Conservation (phyloP, 345 rosid species). For the Noccaea bulbosa region DNA sequence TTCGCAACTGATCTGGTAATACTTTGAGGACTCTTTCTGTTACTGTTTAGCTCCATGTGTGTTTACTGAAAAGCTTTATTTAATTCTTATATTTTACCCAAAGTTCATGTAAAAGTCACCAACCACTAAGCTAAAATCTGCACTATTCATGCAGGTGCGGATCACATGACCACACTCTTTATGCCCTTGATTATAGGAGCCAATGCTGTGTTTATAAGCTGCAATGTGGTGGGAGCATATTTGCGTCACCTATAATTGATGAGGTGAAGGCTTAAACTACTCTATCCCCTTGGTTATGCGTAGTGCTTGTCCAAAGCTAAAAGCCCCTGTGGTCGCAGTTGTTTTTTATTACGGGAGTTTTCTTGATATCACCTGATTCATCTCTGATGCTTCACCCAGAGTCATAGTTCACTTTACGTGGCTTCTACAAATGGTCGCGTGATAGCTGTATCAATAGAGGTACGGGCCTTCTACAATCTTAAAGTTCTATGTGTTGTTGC, state of each 20-base stretch:
- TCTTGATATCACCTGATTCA: slow-evolving; percentile 24
- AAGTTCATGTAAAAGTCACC: slow-evolving; percentile 9
- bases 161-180: slow-evolving; percentile 82
- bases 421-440: slow-evolving; percentile 88
- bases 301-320: slow-evolving; percentile 20
- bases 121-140: slow-evolving; percentile 21
- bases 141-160: slow-evolving; percentile 75
- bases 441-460: slow-evolving; percentile 78
- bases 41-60: slow-evolving; percentile 6
- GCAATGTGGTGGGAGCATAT: slow-evolving; percentile 90
- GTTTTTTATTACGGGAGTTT: slow-evolving; percentile 6
- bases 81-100: slow-evolving; percentile 2
- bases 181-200: slow-evolving; percentile 82
- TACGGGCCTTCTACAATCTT: slow-evolving; percentile 37
- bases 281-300: slow-evolving; percentile 20
- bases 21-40: slow-evolving; percentile 17
- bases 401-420: slow-evolving; percentile 56
- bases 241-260: slow-evolving; percentile 86
- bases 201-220: slow-evolving; percentile 67
- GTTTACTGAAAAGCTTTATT: slow-evolving; percentile 6
- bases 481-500: slow-evolving; percentile 6
- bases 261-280: slow-evolving; percentile 60
- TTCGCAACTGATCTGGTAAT: slow-evolving; percentile 78
- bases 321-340: not conserved
- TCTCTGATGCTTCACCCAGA: slow-evolving; percentile 50